These are phyloP conservation scores for Sphaerulina vaccinii DNA, from an alignment of 2,329 filamentous ascomycete genomes.

Conservation along the genomic window DNA sequence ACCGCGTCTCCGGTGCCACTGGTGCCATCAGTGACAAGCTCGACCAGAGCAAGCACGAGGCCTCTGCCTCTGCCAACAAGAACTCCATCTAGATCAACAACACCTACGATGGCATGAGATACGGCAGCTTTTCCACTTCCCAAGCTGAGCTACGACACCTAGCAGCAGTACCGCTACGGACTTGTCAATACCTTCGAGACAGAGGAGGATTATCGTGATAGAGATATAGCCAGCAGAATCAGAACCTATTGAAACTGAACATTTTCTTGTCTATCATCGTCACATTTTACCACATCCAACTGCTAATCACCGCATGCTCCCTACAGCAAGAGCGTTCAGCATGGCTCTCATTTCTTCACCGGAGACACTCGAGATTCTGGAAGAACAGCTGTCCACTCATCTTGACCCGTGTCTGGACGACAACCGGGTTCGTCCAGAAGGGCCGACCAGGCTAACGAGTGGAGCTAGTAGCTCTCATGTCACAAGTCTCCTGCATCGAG, in stretches of 20 bases:
- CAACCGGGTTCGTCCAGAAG: no score
- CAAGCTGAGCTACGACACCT: neutral
- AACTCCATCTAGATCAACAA: constrained; percentile 31
- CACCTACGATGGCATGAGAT: constrained; percentile 8
- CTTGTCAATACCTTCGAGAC: neutral
- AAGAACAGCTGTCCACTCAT: no score
- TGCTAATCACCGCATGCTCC: neutral
- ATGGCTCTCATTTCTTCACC: no score
- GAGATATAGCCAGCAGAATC: neutral
- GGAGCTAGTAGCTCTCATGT: no score
- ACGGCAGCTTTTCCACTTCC: neutral
- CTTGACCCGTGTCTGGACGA: no score
- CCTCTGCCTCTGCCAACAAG: constrained; percentile 52
- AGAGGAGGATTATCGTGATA: neutral
- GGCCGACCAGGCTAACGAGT: no score
- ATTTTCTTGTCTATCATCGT: neutral
- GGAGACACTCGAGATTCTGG: no score
- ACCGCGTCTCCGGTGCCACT: constrained; percentile 55
- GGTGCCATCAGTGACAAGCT: constrained; percentile 54
- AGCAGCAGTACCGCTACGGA: neutral
- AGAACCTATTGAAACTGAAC: neutral
- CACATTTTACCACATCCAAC: neutral
- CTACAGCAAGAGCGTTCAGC: no score
- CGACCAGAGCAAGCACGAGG: constrained; percentile 53
- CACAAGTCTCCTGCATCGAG: no score